Conservation (phyloP, 78 protist species). For the Dictyostelium purpureum region DNA sequence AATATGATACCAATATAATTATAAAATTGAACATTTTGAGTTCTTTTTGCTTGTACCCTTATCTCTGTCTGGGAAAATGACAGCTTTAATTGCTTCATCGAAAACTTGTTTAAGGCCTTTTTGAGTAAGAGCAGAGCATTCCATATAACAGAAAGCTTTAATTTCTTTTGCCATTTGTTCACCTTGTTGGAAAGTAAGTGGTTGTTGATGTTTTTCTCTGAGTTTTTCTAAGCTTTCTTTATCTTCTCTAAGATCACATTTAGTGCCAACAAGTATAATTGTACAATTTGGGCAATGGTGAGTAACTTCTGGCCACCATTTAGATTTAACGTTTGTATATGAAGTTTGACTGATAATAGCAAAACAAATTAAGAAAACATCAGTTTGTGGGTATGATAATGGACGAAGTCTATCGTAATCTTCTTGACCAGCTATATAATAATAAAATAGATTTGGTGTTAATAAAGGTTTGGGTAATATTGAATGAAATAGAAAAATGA, state of each 20-base stretch:
- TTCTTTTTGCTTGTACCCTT: slow-evolving; percentile 56
- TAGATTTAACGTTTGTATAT: slow-evolving; percentile 89
- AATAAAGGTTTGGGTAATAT: no score
- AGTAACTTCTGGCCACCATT: slow-evolving; percentile 92
- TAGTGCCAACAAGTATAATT: slow-evolving; percentile 94
- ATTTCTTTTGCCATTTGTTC: slow-evolving; percentile 81
- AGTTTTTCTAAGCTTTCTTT: slow-evolving; percentile 72
- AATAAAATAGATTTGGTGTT: not conserved
- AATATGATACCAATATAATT: no score
- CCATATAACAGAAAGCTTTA: slow-evolving; percentile 90
- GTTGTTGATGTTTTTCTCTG: slow-evolving; percentile 66
- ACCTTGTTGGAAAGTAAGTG: slow-evolving; percentile 79
- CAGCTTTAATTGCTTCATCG: slow-evolving; percentile 88
- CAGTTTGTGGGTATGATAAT: slow-evolving; percentile 87
- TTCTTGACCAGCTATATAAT: slow-evolving; percentile 88
- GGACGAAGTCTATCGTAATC: slow-evolving; percentile 95
- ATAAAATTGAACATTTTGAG: slow-evolving; percentile 68
- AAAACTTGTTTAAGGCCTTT: slow-evolving; percentile 91
- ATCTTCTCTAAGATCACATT: slow-evolving; percentile 92
- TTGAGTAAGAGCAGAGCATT: slow-evolving; percentile 96
- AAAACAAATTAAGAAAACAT: slow-evolving; percentile 89
- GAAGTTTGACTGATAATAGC: slow-evolving; percentile 87
- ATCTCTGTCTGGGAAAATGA: slow-evolving; percentile 82
- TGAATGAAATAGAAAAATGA: not conserved
- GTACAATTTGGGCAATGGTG: slow-evolving; percentile 92